Percentiles rank a stretch among this genome's conserved stretches.
Conservation (phyloP, 805 yeast species). For the Candida hungchunana region DNA sequence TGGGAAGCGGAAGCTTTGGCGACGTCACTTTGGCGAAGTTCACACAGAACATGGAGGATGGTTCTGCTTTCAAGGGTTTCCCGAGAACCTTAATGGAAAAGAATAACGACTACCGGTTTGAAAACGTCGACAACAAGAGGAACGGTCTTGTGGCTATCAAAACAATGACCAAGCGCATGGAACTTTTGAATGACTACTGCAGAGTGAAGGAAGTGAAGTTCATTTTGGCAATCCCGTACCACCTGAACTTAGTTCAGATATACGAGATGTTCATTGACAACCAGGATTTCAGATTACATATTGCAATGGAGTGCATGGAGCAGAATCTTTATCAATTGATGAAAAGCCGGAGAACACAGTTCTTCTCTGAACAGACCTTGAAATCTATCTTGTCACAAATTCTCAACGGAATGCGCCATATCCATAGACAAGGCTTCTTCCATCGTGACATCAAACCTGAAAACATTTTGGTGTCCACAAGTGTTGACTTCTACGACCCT, state of each 20-base stretch:
- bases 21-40: conserved; percentile 60
- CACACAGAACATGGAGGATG: conserved; percentile 22
- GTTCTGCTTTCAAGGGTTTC: conserved; percentile 15
- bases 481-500: conserved; percentile 47
- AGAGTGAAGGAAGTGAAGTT: conserved; percentile 65
- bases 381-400: conserved; percentile 69
- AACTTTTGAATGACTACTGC: conserved; percentile 50
- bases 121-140: conserved; percentile 31
- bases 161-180: conserved; percentile 58
- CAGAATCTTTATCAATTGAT: conserved; percentile 78
- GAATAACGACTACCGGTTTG: conserved; percentile 20
- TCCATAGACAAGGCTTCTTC: conserved; percentile 62
- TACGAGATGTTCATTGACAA: conserved; percentile 78
- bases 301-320: conserved; percentile 86
- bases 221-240: conserved; percentile 64
- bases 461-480: conserved; percentile 69
- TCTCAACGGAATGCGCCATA: conserved; percentile 74
- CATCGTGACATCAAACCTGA: conserved; percentile 96
- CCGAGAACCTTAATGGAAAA: conserved; percentile 47
- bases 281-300: conserved; percentile 54
- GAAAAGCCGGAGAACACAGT: conserved; percentile 49
- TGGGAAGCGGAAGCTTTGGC: conserved; percentile 80
- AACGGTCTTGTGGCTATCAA: conserved; percentile 70
- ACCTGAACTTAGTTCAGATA: conserved; percentile 66
- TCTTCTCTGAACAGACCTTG: conserved; percentile 54